Evolutionary conservation across 2,329 filamentous ascomycete species (phyloP), one percentile per base, ranked within the genome.

Genomic region (Stemphylium beticola): DNA sequence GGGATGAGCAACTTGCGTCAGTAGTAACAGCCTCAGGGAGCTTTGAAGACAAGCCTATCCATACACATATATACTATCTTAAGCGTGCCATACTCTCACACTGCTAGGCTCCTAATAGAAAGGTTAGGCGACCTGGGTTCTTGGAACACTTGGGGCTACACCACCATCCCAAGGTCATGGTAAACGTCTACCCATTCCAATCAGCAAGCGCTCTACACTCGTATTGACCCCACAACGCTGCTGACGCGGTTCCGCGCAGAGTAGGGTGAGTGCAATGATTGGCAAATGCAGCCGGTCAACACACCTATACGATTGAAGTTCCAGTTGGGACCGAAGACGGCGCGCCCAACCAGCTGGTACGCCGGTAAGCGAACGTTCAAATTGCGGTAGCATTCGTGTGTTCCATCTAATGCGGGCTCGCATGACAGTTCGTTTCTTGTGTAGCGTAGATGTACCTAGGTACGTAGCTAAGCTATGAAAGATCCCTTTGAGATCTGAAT

Each of bases 201-300:
- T 31, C 3, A 44, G 12, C 15, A 34, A 22, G 47, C 34, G 14
- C 15, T 24, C 12, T 20, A 40, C 7, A 39, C 26, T 44, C 40
- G 33, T 53, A 37, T 45, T n/a, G 38, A 43, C 47, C 47, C 58
- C 55, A 54, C 58, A 44, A 38, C 46, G 46, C 58, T 59, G 58
- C 58, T 61, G 48, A 61, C 47, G 40, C 40, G 33, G 39, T 32
- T 17, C 33, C 10, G 33, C n/a, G 39, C 17, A 20, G 9, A 17
- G 14, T 42, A 41, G 29, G 51, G 32, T 15, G 26, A 24, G 38
- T 7, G 17, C 15, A 18, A 26, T 44, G 37, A 61, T 58, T 49
- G 56, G 54, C 26, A 20, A 33, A 20, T 10, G 4, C 31, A 17
- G 38, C 14, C 39, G 24, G 17, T 31, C 43, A 14, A 38, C 22